Evolutionary conservation across 306 rosid genomes (phyloP).

Genomic region (Quercus ilex): DNA sequence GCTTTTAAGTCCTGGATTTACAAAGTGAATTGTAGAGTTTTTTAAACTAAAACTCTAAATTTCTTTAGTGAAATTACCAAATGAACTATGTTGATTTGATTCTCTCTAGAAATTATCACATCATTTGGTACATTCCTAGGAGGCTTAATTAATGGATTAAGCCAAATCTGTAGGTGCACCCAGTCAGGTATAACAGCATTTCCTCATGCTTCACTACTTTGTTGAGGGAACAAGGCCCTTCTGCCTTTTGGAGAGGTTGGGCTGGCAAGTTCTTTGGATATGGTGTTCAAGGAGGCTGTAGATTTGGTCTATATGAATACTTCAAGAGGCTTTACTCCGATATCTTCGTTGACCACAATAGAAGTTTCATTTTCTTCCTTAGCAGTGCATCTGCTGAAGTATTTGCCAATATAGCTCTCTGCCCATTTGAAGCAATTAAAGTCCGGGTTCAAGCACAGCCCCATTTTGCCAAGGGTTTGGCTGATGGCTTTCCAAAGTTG

Average conservation of each 20-base stretch:
- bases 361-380: slow-evolving; percentile 40
- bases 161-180: slow-evolving; percentile 42
- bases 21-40: no score
- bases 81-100: background rate
- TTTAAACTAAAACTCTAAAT: no score
- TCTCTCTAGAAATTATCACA: background rate
- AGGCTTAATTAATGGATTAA: background rate
- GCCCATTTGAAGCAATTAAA: slow-evolving; percentile 61
- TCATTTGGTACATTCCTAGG: background rate
- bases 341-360: slow-evolving; percentile 33
- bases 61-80: no score
- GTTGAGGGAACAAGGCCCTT: slow-evolving; percentile 57
- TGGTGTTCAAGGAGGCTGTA: slow-evolving; percentile 59
- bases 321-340: slow-evolving; percentile 45
- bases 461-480: slow-evolving; percentile 41
- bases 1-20: no score
- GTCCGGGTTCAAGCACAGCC: slow-evolving; percentile 62
- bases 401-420: slow-evolving; percentile 53
- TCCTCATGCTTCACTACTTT: slow-evolving; percentile 44
- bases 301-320: slow-evolving; percentile 57
- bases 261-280: slow-evolving; percentile 54
- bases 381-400: slow-evolving; percentile 63
- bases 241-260: slow-evolving; percentile 62
- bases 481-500: slow-evolving; percentile 55
- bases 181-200: slow-evolving; percentile 46